phyloP scores from a whole-genome alignment of 441 rosid species.

The Mallotus japonicus region DNA sequence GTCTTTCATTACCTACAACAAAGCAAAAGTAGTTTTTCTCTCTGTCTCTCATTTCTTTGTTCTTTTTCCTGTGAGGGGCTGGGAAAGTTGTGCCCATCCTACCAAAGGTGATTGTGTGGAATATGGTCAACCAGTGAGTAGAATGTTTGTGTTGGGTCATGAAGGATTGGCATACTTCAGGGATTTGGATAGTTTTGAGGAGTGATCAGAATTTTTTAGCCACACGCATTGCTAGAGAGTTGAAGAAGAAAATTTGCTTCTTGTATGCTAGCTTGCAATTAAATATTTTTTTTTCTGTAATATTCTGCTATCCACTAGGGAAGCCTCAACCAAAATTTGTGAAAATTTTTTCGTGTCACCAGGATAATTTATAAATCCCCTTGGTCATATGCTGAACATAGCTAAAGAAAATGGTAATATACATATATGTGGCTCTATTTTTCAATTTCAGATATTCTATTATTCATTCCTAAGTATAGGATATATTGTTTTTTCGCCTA shows the following conservation, averaged over 20 bases:
- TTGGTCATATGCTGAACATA: background rate
- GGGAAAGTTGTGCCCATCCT: too few relatives aligned
- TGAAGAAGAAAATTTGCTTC: background rate
- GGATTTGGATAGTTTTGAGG: background rate
- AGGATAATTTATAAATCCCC: background rate
- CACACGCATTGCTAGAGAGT: background rate
- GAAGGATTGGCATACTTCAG: background rate
- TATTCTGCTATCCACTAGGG: background rate
- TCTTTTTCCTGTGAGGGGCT: too few relatives aligned
- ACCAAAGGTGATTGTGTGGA: too few relatives aligned
- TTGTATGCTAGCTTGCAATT: background rate
- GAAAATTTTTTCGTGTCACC: background rate
- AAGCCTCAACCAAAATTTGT: background rate
- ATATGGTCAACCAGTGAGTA: too few relatives aligned
- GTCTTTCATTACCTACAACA: too few relatives aligned
- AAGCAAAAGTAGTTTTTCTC: too few relatives aligned
- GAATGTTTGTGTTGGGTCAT: background rate
- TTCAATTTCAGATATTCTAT: background rate
- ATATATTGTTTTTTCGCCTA: too few relatives aligned
- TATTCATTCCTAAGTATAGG: background rate
- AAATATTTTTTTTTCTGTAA: background rate
- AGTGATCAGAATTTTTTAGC: background rate
- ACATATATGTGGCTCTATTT: background rate
- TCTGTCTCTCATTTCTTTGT: too few relatives aligned
- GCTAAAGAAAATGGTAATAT: background rate